Evolutionary conservation across 108 stramenopile species (phyloP).

Genomic region (Thalassiosira profunda): DNA sequence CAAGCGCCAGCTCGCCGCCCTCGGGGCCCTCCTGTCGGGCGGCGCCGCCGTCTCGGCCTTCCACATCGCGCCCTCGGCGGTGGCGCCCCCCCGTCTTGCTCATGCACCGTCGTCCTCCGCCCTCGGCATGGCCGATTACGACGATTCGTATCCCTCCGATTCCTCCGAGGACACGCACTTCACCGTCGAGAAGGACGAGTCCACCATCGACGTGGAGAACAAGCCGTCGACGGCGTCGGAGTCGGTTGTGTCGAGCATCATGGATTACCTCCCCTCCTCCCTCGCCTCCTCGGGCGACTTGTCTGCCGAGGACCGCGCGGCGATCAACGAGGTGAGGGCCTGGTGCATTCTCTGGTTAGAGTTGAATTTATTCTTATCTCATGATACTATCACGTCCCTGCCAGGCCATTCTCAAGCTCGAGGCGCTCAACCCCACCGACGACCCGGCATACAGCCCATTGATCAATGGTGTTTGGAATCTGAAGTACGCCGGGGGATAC

Average conservation of each 20-base stretch:
- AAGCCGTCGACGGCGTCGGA: slow-evolving; percentile 65
- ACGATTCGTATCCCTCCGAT: slow-evolving; percentile 67
- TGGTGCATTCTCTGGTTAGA: no score
- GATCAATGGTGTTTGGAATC: slow-evolving; percentile 85
- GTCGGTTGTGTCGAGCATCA: slow-evolving; percentile 55
- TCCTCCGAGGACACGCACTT: slow-evolving; percentile 64
- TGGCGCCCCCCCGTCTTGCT: not conserved
- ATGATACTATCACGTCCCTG: no score
- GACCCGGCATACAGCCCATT: slow-evolving; percentile 66
- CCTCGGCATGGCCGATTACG: slow-evolving; percentile 48
- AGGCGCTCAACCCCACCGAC: slow-evolving; percentile 75
- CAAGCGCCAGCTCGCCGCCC: not conserved
- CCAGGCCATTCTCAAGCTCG: slow-evolving; percentile 70
- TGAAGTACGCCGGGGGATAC: slow-evolving; percentile 77
- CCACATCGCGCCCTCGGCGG: not conserved
- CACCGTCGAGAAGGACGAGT: slow-evolving; percentile 38
- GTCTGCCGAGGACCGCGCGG: slow-evolving; percentile 25
- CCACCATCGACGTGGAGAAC: slow-evolving; percentile 57
- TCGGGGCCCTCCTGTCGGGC: slow-evolving; percentile 7
- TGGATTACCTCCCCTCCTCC: slow-evolving; percentile 70
- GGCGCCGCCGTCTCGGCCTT: not conserved
- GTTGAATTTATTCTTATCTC: no score
- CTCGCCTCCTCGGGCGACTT: slow-evolving; percentile 33
- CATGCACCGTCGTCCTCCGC: not conserved
- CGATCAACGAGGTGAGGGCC: slow-evolving; percentile 53